Base-by-base conservation (phyloP, 495 filamentous ascomycete species). In the Hypoxylon perforatum region DNA sequence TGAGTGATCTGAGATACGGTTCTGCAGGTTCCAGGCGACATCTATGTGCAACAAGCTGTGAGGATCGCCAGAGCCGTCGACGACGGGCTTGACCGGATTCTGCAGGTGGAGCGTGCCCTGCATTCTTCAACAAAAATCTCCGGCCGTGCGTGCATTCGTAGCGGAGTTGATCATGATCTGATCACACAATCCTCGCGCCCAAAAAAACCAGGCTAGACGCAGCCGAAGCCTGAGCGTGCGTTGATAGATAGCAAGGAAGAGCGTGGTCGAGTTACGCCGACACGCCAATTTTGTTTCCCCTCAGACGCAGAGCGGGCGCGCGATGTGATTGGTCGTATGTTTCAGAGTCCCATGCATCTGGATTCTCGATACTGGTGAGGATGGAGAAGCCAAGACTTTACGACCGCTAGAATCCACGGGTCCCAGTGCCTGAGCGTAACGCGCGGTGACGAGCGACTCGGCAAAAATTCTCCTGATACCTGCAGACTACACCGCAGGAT, bases 101-200 rank as follows among this genome's bases (percentile, higher is more conserved):
- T 47, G 17, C 49, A 55, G 30, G 39, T 58, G 54, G 39, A 35
- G 41, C 23, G 42, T 9, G 39, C 30, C 18, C 59, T 65, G 63
- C 63, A 54, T 14, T 7, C 42, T 45, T 53, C 28, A 33, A 46
- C n/a, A n/a, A 47, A 70, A 67, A 55, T 70, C 67, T 70, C 63
- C 58, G 62, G 57, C 57, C 67, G 62, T 70, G 61, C 58, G 67
- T 44, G 55, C 50, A 61, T 69, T 36, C 11, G 52, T 35, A 57
- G 60, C 50, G 39, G n/a, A 30, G 60, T 56, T 57, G 61, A 69
- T 61, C 56, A 61, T 69, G 66, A 65, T 65, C 61, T 61, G 56
- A 69, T 65, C 39, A 59, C 28, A 50, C 35, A 46, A 30, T 36
- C 49, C 30, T 46, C 23, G 48, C 33, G 50, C 21, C 14, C 50